These are phyloP conservation scores for Pulveroboletus frians DNA, from an alignment of 768 basidiomycete genomes.

Conservation along the genomic window DNA sequence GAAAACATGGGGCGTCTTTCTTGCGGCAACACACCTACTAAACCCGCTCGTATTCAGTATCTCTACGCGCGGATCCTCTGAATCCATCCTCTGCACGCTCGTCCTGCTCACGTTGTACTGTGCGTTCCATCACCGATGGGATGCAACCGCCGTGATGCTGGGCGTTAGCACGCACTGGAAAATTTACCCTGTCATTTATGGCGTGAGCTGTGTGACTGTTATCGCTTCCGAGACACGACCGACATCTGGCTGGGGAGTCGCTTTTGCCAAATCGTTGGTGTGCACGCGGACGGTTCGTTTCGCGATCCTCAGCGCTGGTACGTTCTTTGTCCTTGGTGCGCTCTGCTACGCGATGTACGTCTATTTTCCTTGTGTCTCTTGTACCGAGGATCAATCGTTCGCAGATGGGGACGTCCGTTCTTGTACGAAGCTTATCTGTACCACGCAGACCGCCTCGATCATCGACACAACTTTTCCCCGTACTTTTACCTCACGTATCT, in stretches of 20 bases:
- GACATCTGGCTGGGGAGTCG: constrained; percentile 13
- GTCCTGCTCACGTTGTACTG: constrained; percentile 67
- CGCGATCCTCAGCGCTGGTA: constrained; percentile 57
- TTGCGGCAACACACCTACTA: constrained; percentile 71
- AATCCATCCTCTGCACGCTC: constrained; percentile 76
- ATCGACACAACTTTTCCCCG: constrained; percentile 97
- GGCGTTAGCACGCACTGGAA: constrained; percentile 94
- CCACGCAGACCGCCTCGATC: constrained; percentile 85
- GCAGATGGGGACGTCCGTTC: constrained; percentile 93
- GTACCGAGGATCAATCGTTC: neutral
- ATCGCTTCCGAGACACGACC: constrained; percentile 23
- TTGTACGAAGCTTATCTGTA: constrained; percentile 90
- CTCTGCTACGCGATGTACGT: constrained; percentile 75
- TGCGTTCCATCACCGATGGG: constrained; percentile 56
- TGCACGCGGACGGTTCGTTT: constrained; percentile 60
- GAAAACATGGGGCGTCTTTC: constrained; percentile 44
- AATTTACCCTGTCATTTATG: constrained; percentile 93
- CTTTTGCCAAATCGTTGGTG: constrained; percentile 38
- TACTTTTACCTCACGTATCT: constrained; percentile 97
- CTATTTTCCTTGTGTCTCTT: constrained; percentile 18
- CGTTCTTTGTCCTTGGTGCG: constrained; percentile 58
- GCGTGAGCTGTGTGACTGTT: constrained; percentile 57
- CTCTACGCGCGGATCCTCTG: constrained; percentile 94
- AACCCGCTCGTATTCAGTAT: constrained; percentile 96
- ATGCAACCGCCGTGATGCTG: constrained; percentile 61